Evolutionary conservation across 768 basidiomycete genomes (phyloP).

Genomic region (Tulasnella sp.): DNA sequence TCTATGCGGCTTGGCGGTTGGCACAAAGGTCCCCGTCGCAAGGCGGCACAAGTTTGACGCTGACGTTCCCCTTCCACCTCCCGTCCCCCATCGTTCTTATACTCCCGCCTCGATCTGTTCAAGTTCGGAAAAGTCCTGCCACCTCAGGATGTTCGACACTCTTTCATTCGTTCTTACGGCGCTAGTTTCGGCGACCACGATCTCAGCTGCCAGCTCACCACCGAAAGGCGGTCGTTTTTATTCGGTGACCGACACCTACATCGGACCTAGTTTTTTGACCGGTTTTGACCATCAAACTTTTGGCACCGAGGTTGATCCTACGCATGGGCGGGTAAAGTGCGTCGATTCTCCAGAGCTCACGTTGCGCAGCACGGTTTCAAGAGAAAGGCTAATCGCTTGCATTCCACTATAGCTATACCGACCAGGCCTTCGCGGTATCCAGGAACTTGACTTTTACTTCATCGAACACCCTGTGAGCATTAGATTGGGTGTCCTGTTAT

Average conservation of each 20-base stretch:
- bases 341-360: neutral
- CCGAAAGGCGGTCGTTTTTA: slow-evolving; percentile 22
- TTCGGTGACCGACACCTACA: slow-evolving; percentile 26
- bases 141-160: slow-evolving; percentile 6
- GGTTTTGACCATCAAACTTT: slow-evolving; percentile 28
- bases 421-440: slow-evolving; percentile 53
- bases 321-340: slow-evolving; percentile 39
- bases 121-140: neutral
- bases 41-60: neutral
- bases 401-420: slow-evolving; percentile 47
- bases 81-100: neutral
- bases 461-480: slow-evolving; percentile 43
- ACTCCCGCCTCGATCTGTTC: neutral
- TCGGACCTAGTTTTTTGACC: slow-evolving; percentile 30
- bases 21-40: neutral
- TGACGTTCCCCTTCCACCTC: neutral
- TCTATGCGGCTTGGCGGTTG: neutral
- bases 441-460: slow-evolving; percentile 62
- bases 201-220: neutral
- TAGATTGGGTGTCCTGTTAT: neutral
- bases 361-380: neutral
- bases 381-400: neutral
- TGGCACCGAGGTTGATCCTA: slow-evolving; percentile 25
- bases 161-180: slow-evolving; percentile 3
- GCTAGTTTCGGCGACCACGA: neutral